phyloP scores from a whole-genome alignment of 306 rosid species.

The Prunus persica region Prunus_persica_NCBIv2 NC_034009.1:8947001-8947500 shows the following conservation, averaged over 20 bases:
- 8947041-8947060: conserved; percentile 3
- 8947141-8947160: background rate
- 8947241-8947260: background rate
- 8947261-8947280: background rate
- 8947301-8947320: background rate
- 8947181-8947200: background rate
- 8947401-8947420: too few relatives aligned
- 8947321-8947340: background rate
- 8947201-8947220: background rate
- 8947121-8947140: background rate
- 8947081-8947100: too few relatives aligned
- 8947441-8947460: too few relatives aligned
- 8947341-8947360: too few relatives aligned
- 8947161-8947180: background rate
- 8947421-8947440: too few relatives aligned
- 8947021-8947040: background rate
- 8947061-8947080: background rate
- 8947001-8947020: background rate
- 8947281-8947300: background rate
- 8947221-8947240: background rate
- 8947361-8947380: too few relatives aligned
- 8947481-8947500: too few relatives aligned
- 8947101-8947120: too few relatives aligned
- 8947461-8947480: too few relatives aligned
- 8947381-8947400: too few relatives aligned